Conservation (phyloP, 345 rosid genomes). For the Lepidium aucheri region DNA sequence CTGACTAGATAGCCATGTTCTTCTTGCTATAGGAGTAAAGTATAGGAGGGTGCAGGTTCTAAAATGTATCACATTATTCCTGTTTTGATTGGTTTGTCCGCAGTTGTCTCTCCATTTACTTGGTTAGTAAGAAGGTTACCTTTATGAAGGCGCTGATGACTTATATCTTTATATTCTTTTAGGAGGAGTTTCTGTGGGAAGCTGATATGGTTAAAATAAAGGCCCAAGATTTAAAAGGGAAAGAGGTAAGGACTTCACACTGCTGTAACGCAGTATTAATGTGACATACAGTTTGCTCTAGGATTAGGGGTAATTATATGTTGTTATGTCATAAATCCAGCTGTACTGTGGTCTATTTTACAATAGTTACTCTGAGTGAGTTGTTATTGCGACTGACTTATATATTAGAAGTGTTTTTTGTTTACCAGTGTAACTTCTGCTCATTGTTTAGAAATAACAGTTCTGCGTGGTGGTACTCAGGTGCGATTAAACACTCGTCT, state of each 20-base stretch:
- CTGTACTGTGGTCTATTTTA: conserved; percentile 9
- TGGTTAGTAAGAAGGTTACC: neutral
- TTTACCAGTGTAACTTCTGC: conserved; percentile 9
- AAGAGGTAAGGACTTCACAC: conserved; percentile 64
- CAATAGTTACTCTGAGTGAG: conserved; percentile 1
- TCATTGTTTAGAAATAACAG: conserved; percentile 11
- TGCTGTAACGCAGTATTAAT: conserved; percentile 12
- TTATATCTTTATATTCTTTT: conserved; percentile 16
- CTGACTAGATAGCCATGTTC: neutral
- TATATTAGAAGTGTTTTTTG: neutral
- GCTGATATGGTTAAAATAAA: conserved; percentile 97
- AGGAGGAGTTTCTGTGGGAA: conserved; percentile 99
- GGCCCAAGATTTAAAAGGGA: conserved; percentile 95
- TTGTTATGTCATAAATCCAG: conserved; percentile 4
- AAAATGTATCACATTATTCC: neutral
- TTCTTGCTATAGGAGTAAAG: neutral
- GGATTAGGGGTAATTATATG: neutral
- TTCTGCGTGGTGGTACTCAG: conserved; percentile 39
- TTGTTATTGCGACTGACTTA: neutral
- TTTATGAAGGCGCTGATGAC: conserved; percentile 6
- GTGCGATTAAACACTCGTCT: conserved; percentile 97
- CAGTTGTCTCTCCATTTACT: conserved; percentile 2
- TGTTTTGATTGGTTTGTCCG: neutral
- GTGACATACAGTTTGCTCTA: neutral
- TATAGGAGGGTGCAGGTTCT: neutral